Evolutionary conservation across 2,329 filamentous ascomycete genomes (phyloP), one percentile per base, ranked within the genome.

Genomic region (Scytalidium lignicola): DNA sequence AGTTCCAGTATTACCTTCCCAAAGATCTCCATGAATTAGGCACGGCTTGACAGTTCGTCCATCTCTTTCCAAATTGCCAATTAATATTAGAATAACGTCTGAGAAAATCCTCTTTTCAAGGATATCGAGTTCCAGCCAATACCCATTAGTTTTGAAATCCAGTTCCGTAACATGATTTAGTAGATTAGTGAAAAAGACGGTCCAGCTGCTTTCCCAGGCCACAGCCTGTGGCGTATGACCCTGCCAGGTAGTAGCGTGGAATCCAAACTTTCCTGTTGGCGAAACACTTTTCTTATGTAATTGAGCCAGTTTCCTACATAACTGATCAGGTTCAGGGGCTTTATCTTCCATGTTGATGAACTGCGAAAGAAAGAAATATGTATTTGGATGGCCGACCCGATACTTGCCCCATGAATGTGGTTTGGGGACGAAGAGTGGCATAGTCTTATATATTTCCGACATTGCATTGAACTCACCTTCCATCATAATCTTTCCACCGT

Each of bases 141-240:
- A 51, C 3, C 58, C 41, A 13, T 62, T 54, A 12, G 59, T 51
- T 5, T 59, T 51, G 2, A 64, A 17, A 15, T 57, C 54, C 3
- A 63, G 40, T 3, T 44, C 46, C 5, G 61, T 52, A 39, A 59
- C 54, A 5, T 55, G 56, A 6, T 67, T 43, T 0, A 55, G 58
- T 1, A 39, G 29, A n/a, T 61, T 58, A 1, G 51, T 32, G 42
- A 69, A 67, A 50, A 62, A 69, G 0, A 39, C 50, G 49, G 69
- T 58, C 67, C 67, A 70, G 15, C 55, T 66, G 18, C 63, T 52
- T 3, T 48, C 51, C 67, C 66, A 49, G 18, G 21, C 40, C 10
- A 47, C 41, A 15, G 45, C 49, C 40, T 63, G 59, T 4, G 50
- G 40, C 1, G 60, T 46, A 26, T 51, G 55, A 13, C 51, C 60